A percentile compares a stretch with the other conserved stretches of the same genome.
Conservation (phyloP, 75 land plant genomes). For the Cupressus sempervirens region DNA sequence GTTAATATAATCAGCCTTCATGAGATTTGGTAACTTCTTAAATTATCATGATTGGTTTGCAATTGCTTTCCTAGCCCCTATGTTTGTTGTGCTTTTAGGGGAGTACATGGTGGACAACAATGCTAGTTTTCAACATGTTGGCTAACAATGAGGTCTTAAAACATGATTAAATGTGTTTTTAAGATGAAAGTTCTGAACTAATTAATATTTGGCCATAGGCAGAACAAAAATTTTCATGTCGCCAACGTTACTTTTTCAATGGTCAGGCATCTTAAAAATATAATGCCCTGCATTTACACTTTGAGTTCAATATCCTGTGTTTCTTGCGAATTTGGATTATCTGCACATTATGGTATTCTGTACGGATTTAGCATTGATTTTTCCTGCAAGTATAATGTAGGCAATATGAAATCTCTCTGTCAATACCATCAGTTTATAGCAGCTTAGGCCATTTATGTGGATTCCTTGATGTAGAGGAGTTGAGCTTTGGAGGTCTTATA, state of each 20-base stretch:
- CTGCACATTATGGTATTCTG: neutral
- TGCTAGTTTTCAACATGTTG: neutral
- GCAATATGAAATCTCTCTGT: neutral
- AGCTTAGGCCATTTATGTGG: slow-evolving; percentile 8
- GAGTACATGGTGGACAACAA: neutral
- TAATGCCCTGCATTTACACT: neutral
- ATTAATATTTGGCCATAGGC: neutral
- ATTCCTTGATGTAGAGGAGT: neutral
- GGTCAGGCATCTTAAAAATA: neutral
- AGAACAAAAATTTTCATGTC: neutral
- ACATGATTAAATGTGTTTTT: neutral
- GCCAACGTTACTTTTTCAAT: neutral
- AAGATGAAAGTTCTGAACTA: neutral
- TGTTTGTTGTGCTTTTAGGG: neutral
- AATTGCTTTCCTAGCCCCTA: neutral
- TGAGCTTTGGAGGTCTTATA: neutral
- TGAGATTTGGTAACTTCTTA: neutral
- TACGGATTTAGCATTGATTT: neutral
- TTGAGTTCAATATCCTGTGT: neutral
- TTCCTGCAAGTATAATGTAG: neutral
- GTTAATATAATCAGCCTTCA: neutral
- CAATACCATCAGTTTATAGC: neutral
- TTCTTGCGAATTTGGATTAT: neutral
- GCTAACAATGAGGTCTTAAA: neutral
- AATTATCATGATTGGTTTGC: neutral